Evolutionary conservation across 1,284 basidiomycete genomes (phyloP).

Genomic region (Melampsora americana): DNA sequence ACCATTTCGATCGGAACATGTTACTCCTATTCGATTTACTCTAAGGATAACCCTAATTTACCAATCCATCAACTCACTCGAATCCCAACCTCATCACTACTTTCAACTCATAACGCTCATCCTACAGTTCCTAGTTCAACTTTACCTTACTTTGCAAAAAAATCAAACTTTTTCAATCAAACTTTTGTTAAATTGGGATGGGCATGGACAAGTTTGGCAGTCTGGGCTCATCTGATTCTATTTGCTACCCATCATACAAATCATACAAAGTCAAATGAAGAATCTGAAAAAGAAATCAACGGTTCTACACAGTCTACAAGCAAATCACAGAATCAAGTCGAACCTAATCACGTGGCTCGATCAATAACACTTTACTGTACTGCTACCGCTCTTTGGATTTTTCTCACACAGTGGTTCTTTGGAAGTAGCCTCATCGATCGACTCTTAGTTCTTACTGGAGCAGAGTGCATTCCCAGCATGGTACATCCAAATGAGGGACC

Average conservation of each 20-base stretch:
- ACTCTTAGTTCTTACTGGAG: conserved; percentile 50
- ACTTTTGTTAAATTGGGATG: conserved; percentile 53
- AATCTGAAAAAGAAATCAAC: neutral
- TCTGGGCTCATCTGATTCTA: conserved; percentile 39
- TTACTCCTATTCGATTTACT: conserved; percentile 18
- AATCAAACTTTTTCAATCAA: conserved; percentile 52
- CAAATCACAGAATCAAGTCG: neutral
- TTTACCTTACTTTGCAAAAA: conserved; percentile 48
- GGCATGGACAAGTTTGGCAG: conserved; percentile 52
- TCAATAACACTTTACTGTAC: conserved; percentile 3
- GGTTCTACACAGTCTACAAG: neutral
- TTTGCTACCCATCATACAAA: conserved; percentile 42
- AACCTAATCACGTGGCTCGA: neutral
- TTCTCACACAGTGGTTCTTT: conserved; percentile 54
- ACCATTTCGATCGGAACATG: conserved; percentile 13
- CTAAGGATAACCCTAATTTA: neutral
- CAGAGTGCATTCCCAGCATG: conserved; percentile 48
- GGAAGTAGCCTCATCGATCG: conserved; percentile 52
- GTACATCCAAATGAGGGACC: neutral
- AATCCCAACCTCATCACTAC: conserved; percentile 13
- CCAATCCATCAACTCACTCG: conserved; percentile 30
- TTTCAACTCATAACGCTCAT: neutral
- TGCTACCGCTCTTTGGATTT: conserved; percentile 22
- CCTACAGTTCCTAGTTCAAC: neutral
- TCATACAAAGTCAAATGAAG: neutral